Percentiles rank a stretch among this genome's conserved stretches.
Conservation (phyloP, 139 green algal species). For the Chlorella sorokiniana region DNA sequence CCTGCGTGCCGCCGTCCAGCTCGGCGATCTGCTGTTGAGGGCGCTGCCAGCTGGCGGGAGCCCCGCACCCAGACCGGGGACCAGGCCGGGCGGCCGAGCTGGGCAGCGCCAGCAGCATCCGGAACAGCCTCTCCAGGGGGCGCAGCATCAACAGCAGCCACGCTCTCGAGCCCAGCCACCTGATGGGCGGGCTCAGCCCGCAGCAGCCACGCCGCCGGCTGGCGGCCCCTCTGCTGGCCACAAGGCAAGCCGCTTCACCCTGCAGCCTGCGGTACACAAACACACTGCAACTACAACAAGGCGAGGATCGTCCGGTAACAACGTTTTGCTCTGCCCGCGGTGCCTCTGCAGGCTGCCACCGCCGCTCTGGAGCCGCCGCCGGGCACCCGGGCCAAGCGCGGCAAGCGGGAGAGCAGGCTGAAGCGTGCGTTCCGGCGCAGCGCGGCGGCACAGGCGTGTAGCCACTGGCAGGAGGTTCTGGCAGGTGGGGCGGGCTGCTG, state of each 20-base stretch:
- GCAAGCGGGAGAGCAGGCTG: constrained; percentile 28
- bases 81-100: neutral
- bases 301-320: too few relatives aligned
- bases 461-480: constrained; percentile 29
- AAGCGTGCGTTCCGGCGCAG: constrained; percentile 31
- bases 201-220: too few relatives aligned
- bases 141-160: neutral
- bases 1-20: constrained; percentile 3
- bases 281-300: too few relatives aligned
- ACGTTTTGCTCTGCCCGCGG: neutral
- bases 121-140: neutral
- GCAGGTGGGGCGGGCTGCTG: too few relatives aligned
- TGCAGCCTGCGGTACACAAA: too few relatives aligned
- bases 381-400: neutral
- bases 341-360: too few relatives aligned
- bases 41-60: neutral
- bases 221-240: too few relatives aligned
- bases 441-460: constrained; percentile 7
- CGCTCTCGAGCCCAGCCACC: too few relatives aligned
- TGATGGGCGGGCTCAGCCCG: too few relatives aligned
- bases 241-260: too few relatives aligned
- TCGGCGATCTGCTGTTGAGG: constrained; percentile 6
- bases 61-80: neutral
- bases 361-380: neutral
- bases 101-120: neutral